Base-by-base conservation (phyloP, 176 grass and related monocot species). In the Areca catechu region DNA sequence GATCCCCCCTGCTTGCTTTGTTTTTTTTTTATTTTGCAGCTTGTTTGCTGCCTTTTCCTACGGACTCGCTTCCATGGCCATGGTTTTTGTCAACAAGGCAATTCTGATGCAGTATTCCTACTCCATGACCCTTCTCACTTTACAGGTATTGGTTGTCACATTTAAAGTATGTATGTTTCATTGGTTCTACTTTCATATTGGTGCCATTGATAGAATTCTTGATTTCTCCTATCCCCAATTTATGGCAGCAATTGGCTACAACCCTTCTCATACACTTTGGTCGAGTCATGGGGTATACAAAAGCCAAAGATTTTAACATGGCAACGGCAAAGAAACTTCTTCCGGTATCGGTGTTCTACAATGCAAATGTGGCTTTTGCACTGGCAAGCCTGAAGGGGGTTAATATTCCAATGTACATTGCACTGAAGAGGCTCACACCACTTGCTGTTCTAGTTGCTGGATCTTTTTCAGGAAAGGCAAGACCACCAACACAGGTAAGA, bases 351-450 rank as follows among this genome's bases (percentile, higher is more conserved):
- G 53, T 96, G 43, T 96, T 96, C 65, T 96, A 96, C 72, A 96
- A 96, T 74, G 92, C 92, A 24, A 96, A 96, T 77, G 92, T 96
- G 24, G 92, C 80, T n/a, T 96, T 96, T 65, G 92, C 92, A 69
- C 53, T 96, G 15, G 92, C 92, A 27, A 96, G 92, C 77, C 68
- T 96, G 72, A 90, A 96, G 73, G 92, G 92, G 27, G 78, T 96
- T 56, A 96, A 96, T 70, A 96, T 96, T 54, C 92, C 92, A 70
- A 96, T 96, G 92, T 96, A 96, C 61, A 96, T 96, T 74, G 92
- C 92, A n/a, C 72, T 96, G 47, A 97, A 97, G 75, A 88, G 92
- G 65, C 81, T 91, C 57, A 97, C 92, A 5, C 92, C 92, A 24
- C 92, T 97, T 77, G 86, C 92, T 27, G 92, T 97, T 7, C 58